Conservation (phyloP, 495 filamentous ascomycete species). For the Penicillium diatomitis region DNA sequence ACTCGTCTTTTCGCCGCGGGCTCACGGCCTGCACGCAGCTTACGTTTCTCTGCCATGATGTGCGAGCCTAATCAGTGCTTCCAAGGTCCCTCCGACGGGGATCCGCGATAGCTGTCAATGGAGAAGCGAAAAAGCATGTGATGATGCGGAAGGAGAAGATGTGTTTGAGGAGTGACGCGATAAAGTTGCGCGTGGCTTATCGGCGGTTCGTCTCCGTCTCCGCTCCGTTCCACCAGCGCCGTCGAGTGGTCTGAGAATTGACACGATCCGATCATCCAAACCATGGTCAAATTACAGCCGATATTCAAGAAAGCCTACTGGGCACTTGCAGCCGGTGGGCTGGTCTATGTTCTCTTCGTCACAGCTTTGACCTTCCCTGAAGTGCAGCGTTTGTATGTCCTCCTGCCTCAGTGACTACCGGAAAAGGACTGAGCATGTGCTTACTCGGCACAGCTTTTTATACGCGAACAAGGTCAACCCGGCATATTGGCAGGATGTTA, state of each 20-base stretch:
- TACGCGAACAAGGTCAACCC: constrained; percentile 71
- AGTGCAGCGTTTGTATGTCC: constrained; percentile 42
- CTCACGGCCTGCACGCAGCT: constrained; percentile 39
- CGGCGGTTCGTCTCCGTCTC: constrained; percentile 2
- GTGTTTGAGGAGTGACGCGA: constrained; percentile 11
- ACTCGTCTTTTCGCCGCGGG: constrained; percentile 37
- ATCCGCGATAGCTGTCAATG: no score
- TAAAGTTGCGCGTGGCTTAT: constrained; percentile 12
- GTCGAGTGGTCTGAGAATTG: not conserved
- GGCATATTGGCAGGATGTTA: constrained; percentile 56
- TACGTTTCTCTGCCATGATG: constrained; percentile 41
- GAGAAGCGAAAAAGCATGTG: not conserved
- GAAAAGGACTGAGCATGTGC: not conserved
- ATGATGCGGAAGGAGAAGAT: constrained; percentile 16
- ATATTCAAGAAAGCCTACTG: constrained; percentile 52
- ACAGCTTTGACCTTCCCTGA: constrained; percentile 37
- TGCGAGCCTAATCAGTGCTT: not conserved
- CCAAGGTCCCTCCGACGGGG: no score
- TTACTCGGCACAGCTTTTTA: constrained; percentile 45
- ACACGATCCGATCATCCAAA: constrained; percentile 1
- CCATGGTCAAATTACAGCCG: constrained; percentile 31
- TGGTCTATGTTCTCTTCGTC: constrained; percentile 42
- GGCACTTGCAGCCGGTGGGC: constrained; percentile 41
- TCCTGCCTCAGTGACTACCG: not conserved
- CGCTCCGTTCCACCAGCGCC: constrained; percentile 3